Conservation (phyloP, 495 filamentous ascomycete genomes). For the Aspergillus leporis region DNA sequence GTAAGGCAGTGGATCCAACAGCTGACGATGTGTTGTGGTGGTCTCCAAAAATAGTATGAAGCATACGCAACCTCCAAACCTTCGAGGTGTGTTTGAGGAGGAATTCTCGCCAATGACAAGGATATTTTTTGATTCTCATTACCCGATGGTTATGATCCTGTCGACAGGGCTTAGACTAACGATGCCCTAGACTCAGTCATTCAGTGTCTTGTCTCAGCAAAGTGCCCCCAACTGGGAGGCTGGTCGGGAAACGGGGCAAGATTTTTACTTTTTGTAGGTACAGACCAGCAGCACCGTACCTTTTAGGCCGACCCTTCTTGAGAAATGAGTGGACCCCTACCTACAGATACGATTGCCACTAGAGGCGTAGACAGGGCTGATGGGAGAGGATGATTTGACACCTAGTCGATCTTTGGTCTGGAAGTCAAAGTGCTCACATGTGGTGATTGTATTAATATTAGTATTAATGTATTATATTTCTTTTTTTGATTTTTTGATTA, state of each 20-base stretch:
- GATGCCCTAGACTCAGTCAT: conserved; percentile 11
- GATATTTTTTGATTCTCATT: neutral
- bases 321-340: conserved; percentile 14
- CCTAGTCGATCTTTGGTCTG: neutral
- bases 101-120: conserved; percentile 6
- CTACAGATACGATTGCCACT: conserved; percentile 16
- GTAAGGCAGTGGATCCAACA: conserved; percentile 5
- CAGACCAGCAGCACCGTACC: neutral
- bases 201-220: neutral
- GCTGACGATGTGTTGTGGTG: conserved; percentile 14
- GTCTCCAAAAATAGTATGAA: conserved; percentile 21
- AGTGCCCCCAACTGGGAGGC: neutral
- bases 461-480: neutral
- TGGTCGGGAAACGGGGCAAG: no score
- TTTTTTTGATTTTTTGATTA: neutral
- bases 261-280: no score
- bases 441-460: conserved; percentile 5
- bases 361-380: conserved; percentile 22
- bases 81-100: conserved; percentile 4
- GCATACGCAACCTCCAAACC: conserved; percentile 32
- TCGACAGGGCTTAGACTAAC: conserved; percentile 4
- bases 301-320: neutral
- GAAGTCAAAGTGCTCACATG: neutral
- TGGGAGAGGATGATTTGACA: conserved; percentile 1
- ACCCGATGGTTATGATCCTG: neutral